These are phyloP conservation scores for Corymbia citriodora DNA, from an alignment of 441 rosid species.

Conservation along the genomic window DNA sequence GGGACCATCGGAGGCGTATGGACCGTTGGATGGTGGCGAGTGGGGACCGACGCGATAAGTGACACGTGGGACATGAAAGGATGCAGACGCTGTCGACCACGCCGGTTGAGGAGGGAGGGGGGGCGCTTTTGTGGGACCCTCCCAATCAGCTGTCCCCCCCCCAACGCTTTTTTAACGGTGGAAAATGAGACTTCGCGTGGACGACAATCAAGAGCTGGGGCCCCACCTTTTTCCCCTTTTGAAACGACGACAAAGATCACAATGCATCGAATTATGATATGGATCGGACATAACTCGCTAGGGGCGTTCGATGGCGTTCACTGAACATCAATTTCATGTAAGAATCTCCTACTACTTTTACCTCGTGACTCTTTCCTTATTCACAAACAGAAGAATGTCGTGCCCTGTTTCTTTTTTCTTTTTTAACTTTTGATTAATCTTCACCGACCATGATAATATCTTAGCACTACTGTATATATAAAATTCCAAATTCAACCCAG, in stretches of 20 bases:
- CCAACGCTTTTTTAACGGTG: background rate
- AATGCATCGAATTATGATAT: background rate
- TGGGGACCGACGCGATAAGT: background rate
- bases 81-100: background rate
- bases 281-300: background rate
- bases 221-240: background rate
- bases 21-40: background rate
- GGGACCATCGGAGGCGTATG: background rate
- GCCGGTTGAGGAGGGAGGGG: background rate
- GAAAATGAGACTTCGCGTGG: background rate
- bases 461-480: fast-evolving
- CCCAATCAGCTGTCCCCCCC: background rate
- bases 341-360: background rate
- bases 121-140: background rate
- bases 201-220: background rate
- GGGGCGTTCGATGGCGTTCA: background rate
- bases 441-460: background rate
- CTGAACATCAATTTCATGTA: background rate
- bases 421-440: background rate
- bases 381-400: background rate
- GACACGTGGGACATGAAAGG: background rate
- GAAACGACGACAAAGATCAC: background rate
- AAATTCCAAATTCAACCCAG: background rate
- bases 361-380: background rate
- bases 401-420: background rate